phyloP scores from a whole-genome alignment of 2,329 filamentous ascomycete genomes.

The Dendryphion nanum region DNA sequence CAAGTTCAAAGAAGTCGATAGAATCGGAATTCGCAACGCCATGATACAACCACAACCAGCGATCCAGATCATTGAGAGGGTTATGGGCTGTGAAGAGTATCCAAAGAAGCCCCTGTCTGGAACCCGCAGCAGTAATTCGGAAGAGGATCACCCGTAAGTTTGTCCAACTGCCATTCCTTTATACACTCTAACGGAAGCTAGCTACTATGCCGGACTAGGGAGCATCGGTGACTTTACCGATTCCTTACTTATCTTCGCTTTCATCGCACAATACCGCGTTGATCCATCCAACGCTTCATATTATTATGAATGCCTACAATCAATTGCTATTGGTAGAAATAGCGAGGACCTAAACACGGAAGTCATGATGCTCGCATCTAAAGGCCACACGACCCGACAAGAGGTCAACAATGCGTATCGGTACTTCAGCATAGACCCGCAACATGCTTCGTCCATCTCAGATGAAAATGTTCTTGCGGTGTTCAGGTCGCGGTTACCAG shows the following conservation, averaged over 20 bases:
- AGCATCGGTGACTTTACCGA: conserved; percentile 63
- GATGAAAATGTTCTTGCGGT: conserved; percentile 63
- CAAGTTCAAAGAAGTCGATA: conserved; percentile 32
- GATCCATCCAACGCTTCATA: conserved; percentile 57
- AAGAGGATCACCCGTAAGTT: conserved; percentile 37
- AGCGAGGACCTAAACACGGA: conserved; percentile 59
- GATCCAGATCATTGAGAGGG: conserved; percentile 38
- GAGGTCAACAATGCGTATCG: conserved; percentile 60
- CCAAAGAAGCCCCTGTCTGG: conserved; percentile 19
- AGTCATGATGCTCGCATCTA: conserved; percentile 57
- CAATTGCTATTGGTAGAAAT: conserved; percentile 56
- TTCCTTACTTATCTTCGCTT: conserved; percentile 60
- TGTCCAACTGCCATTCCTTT: neutral
- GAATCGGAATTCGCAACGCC: conserved; percentile 26
- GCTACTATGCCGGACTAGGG: conserved; percentile 62
- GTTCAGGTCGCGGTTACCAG: conserved; percentile 59
- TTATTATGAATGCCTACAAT: conserved; percentile 65
- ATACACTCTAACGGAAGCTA: conserved; percentile 13
- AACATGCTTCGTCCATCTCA: conserved; percentile 40
- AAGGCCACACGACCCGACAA: conserved; percentile 56
- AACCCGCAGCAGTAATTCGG: conserved; percentile 26
- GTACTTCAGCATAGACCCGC: conserved; percentile 55
- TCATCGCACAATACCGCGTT: conserved; percentile 56
- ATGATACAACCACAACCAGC: conserved; percentile 36
- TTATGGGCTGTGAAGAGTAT: conserved; percentile 39